Percentiles rank a stretch among this genome's conserved stretches.
These are phyloP conservation scores for Nepenthes alata DNA, from an alignment of 179 eudicot genomes.

Conservation along the genomic window DNA sequence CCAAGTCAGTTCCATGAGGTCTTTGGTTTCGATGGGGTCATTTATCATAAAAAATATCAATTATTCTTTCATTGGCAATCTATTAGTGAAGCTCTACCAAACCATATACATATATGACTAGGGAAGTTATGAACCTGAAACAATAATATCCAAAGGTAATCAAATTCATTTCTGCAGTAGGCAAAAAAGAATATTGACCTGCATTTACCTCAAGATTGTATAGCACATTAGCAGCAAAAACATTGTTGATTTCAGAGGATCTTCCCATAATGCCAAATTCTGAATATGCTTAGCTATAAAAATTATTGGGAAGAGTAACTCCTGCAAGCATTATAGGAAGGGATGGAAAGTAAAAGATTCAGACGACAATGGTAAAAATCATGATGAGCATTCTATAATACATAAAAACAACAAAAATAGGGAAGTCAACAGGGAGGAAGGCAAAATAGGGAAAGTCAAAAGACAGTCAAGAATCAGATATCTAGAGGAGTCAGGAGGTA, in stretches of 20 bases:
- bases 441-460: too few species aligned
- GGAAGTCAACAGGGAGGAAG: too few species aligned
- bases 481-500: too few species aligned
- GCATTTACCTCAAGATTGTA: slow-evolving; percentile 37
- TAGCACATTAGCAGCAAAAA: slow-evolving; percentile 52
- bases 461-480: too few species aligned
- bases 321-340: slow-evolving; percentile 22
- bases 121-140: neutral
- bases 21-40: too few species aligned
- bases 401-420: neutral
- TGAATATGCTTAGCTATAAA: slow-evolving; percentile 28
- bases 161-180: neutral
- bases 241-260: slow-evolving; percentile 50
- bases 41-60: too few species aligned
- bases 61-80: too few species aligned
- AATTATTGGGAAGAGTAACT: slow-evolving; percentile 57
- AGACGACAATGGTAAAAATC: neutral
- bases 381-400: neutral
- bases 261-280: slow-evolving; percentile 61
- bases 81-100: too few species aligned
- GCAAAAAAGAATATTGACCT: neutral
- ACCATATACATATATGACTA: too few species aligned
- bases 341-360: neutral
- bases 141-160: neutral
- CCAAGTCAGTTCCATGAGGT: too few species aligned